Percentiles rank a stretch among this genome's conserved stretches.
phyloP scores from a whole-genome alignment of 2,329 filamentous ascomycete genomes.

The Pseudocercospora ulei region DNA sequence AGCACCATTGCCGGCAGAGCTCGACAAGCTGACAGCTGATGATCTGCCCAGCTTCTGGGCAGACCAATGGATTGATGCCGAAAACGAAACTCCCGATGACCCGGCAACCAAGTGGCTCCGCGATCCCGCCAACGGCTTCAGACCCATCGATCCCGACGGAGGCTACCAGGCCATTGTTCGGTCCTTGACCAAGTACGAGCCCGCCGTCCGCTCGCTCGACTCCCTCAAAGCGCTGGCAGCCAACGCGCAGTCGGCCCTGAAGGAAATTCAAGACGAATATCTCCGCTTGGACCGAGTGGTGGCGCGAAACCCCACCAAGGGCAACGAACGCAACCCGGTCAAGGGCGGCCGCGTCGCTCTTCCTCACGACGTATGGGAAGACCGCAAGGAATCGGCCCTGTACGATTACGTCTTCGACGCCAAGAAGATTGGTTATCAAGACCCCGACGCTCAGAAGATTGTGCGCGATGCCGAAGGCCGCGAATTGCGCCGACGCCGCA shows the following conservation, averaged over 20 bases:
- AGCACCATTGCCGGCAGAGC: conserved; percentile 28
- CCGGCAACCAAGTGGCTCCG: conserved; percentile 38
- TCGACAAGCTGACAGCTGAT: conserved; percentile 29
- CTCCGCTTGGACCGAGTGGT: conserved; percentile 47
- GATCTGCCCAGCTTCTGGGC: conserved; percentile 30
- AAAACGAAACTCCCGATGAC: conserved; percentile 27
- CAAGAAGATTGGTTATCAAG: conserved; percentile 46
- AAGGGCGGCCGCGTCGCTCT: conserved; percentile 43
- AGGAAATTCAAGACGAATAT: conserved; percentile 52
- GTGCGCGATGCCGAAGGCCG: conserved; percentile 41
- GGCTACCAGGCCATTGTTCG: conserved; percentile 38
- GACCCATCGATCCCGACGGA: conserved; percentile 36
- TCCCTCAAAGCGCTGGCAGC: conserved; percentile 48
- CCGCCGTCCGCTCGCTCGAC: conserved; percentile 41
- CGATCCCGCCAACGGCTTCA: conserved; percentile 29
- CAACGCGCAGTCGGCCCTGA: conserved; percentile 46
- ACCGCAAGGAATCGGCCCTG: conserved; percentile 51
- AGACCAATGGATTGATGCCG: conserved; percentile 20
- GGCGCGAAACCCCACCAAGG: conserved; percentile 38
- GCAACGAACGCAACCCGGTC: conserved; percentile 45
- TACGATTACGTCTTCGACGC: conserved; percentile 52
- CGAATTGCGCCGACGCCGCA: conserved; percentile 41
- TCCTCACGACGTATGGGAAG: conserved; percentile 45
- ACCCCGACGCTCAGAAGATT: conserved; percentile 48
- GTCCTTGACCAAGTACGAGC: conserved; percentile 38